Evolutionary conservation across 2,329 filamentous ascomycete species (phyloP).

Genomic region (Trichoderma sp.): DNA sequence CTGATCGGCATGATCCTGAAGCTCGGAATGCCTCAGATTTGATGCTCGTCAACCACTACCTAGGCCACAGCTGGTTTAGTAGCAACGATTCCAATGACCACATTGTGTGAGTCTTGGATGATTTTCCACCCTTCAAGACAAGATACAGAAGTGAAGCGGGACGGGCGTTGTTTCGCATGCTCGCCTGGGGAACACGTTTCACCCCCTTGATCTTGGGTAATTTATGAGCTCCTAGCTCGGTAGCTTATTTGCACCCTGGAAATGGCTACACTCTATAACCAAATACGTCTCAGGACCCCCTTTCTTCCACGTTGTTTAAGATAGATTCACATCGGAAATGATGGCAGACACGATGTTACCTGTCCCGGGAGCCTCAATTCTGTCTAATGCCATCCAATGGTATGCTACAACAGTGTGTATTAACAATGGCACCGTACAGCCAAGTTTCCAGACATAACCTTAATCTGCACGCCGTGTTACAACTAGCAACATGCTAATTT

Average conservation of each 20-base stretch:
- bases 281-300: slow-evolving; percentile 1
- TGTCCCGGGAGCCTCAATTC: not conserved
- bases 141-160: not conserved
- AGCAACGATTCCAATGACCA: not conserved
- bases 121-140: not conserved
- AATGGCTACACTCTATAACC: not conserved
- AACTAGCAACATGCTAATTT: not conserved
- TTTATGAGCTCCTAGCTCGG: not conserved
- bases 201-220: not conserved
- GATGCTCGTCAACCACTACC: not conserved
- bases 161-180: not conserved
- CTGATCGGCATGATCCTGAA: not conserved
- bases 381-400: not conserved
- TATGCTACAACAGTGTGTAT: not conserved
- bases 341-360: not conserved
- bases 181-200: slow-evolving; percentile 4
- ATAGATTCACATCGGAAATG: not conserved
- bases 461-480: slow-evolving; percentile 1
- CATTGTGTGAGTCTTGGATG: not conserved
- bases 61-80: not conserved
- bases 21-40: not conserved
- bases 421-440: not conserved
- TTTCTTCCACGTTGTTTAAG: not conserved
- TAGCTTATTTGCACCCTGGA: slow-evolving; percentile 10
- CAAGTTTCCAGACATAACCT: not conserved